phyloP scores from a whole-genome alignment of 2,329 filamentous ascomycete genomes.

The Diaporthe aspalathi region DNA sequence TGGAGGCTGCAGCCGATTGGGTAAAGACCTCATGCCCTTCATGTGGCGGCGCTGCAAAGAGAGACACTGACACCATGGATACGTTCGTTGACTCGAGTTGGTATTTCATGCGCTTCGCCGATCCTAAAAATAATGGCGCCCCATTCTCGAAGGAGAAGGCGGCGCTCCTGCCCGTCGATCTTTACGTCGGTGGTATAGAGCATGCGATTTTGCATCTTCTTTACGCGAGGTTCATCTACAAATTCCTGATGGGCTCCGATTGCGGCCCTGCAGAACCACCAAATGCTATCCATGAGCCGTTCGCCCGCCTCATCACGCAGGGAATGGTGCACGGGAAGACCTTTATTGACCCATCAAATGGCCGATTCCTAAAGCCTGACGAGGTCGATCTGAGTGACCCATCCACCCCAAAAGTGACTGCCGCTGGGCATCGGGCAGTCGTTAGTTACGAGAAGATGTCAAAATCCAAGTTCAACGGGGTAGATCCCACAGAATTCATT shows the following conservation, averaged over 20 bases:
- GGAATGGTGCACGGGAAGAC: conserved; percentile 95
- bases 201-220: conserved; percentile 91
- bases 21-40: conserved; percentile 80
- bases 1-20: conserved; percentile 79
- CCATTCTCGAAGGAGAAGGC: conserved; percentile 73
- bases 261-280: conserved; percentile 56
- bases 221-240: conserved; percentile 91
- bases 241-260: conserved; percentile 75
- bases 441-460: conserved; percentile 92
- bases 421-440: conserved; percentile 67
- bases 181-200: conserved; percentile 91
- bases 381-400: conserved; percentile 75
- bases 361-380: conserved; percentile 79
- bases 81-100: conserved; percentile 96
- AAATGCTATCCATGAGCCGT: conserved; percentile 73
- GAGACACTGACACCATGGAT: conserved; percentile 96
- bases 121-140: conserved; percentile 71
- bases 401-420: conserved; percentile 68
- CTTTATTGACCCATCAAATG: conserved; percentile 78
- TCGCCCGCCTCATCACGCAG: conserved; percentile 84
- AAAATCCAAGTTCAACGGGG: conserved; percentile 93
- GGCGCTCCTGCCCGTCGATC: conserved; percentile 77
- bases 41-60: conserved; percentile 76
- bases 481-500: conserved; percentile 81
- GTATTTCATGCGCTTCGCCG: conserved; percentile 87